Base-by-base conservation (phyloP, 495 filamentous ascomycete genomes). In the Acidiella bohemica region DNA sequence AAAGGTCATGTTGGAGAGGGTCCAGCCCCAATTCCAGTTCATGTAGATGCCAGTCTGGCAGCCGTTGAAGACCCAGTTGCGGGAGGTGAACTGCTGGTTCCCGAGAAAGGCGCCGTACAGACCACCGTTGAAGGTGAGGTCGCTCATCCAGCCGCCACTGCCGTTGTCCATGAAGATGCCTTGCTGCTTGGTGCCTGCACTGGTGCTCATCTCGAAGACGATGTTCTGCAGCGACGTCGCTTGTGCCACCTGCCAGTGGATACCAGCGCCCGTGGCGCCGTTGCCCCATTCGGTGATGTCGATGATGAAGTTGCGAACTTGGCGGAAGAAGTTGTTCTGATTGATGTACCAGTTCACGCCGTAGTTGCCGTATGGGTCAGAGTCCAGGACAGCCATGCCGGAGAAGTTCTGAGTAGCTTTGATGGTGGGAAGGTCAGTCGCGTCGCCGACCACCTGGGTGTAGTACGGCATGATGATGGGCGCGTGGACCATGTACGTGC, bases 271-370 rank as follows among this genome's bases (percentile, higher is more conserved):
- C 50, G 58, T 53, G 8, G n/a, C n/a, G 28, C 59, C 65, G 36
- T 65, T 50, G 11, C 81, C 78, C 71, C 81, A 74, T 10, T 64
- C 71, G 21, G 73, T 85, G 31, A 87, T 59, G 57, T 97, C 90
- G 58, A 97, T 79, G 53, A 85, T 70, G 51, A 97, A 81, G 66
- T 97, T 96, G 59, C 92, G 84, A 49, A 97, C 67, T 51, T 92
- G 81, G 32, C 90, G 85, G 72, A 85, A 96, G 70, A 97, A 97
- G 67, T 97, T 95, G 75, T 96, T 97, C 62, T 93, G 80, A 60
- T 93, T 93, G 49, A 79, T 84, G 62, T 78, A 94, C 75, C 78
- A 82, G 56, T 81, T 79, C 42, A 49, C 56, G 17, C 74, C 78
- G 31, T 65, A 60, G 21, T 70, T 52, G 18, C 65, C 60, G 55